Percentiles rank a stretch among this genome's conserved stretches.
Evolutionary conservation across 2,329 filamentous ascomycete species (phyloP).

Genomic region (Metarhizium robertsii): DNA sequence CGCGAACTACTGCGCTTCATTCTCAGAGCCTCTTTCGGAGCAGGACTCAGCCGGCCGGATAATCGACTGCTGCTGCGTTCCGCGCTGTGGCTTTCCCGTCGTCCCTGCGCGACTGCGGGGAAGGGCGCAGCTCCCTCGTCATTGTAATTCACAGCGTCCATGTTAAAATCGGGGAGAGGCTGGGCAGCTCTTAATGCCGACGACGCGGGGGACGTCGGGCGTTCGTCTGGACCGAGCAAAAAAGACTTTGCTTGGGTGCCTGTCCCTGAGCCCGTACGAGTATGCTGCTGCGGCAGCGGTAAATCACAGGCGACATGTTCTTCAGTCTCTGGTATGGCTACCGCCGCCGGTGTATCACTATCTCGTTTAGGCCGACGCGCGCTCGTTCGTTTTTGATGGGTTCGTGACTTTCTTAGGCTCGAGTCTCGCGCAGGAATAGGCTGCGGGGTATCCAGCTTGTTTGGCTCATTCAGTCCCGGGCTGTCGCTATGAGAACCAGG

Average conservation of each 20-base stretch:
- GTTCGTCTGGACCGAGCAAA: constrained; percentile 15
- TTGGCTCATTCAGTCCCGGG: constrained; percentile 11
- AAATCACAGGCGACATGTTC: constrained; percentile 17
- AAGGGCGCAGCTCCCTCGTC: constrained; percentile 65
- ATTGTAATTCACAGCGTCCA: constrained; percentile 24
- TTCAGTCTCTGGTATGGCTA: constrained; percentile 33
- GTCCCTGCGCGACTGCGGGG: constrained; percentile 56
- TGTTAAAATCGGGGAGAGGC: constrained; percentile 15
- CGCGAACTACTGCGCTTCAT: constrained; percentile 48
- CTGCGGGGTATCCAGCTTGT: constrained; percentile 29
- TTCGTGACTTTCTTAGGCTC: constrained; percentile 50
- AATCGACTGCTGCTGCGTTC: constrained; percentile 35
- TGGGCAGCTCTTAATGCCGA: constrained; percentile 10
- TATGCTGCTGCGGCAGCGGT: not conserved
- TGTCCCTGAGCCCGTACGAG: constrained; percentile 4
- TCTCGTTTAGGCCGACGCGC: constrained; percentile 40
- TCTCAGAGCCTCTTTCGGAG: constrained; percentile 32
- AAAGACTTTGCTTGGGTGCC: constrained; percentile 9
- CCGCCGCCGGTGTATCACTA: constrained; percentile 26
- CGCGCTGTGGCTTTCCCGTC: constrained; percentile 38
- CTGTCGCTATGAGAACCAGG: constrained; percentile 21
- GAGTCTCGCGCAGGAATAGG: constrained; percentile 60
- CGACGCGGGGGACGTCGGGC: constrained; percentile 10
- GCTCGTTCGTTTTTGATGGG: constrained; percentile 43
- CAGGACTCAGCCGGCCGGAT: constrained; percentile 40